phyloP scores from a whole-genome alignment of 805 yeast genomes.

The Saccharomycopsis sp. region DNA sequence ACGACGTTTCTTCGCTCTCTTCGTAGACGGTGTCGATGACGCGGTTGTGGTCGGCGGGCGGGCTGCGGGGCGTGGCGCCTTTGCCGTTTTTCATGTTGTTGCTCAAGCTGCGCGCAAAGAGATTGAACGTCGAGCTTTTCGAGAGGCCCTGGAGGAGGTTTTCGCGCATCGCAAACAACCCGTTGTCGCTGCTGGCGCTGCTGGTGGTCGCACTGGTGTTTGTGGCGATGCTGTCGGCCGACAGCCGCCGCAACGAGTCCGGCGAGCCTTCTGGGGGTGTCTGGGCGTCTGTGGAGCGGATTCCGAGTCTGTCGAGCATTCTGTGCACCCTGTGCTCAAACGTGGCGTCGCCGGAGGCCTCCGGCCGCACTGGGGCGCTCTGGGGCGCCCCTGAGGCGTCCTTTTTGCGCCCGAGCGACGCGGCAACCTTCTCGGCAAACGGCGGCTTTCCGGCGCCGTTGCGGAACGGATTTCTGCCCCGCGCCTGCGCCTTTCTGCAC shows the following conservation, averaged over 20 bases:
- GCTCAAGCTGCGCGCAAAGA: background rate
- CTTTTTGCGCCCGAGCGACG: too few species aligned
- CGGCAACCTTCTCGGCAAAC: too few species aligned
- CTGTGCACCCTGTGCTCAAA: too few species aligned
- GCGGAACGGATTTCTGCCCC: too few species aligned
- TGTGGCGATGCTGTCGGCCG: slow-evolving; percentile 3
- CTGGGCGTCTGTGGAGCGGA: too few species aligned
- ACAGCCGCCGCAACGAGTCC: background rate
- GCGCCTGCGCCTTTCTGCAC: too few species aligned
- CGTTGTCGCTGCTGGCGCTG: slow-evolving; percentile 12
- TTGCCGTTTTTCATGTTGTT: background rate
- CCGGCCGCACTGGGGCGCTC: too few species aligned
- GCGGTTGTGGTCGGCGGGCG: slow-evolving; percentile 7
- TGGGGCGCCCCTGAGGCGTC: too few species aligned
- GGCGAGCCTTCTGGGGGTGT: background rate
- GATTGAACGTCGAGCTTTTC: background rate
- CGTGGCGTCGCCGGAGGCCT: too few species aligned
- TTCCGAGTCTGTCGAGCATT: too few species aligned
- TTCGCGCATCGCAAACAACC: slow-evolving; percentile 18
- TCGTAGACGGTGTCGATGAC: slow-evolving; percentile 22
- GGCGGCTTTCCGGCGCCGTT: too few species aligned
- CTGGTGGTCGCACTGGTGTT: slow-evolving; percentile 1
- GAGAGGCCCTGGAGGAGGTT: slow-evolving; percentile 12
- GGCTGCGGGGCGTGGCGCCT: background rate
- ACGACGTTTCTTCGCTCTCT: slow-evolving; percentile 13